These are phyloP conservation scores for Cryptococcus wingfieldii DNA, from an alignment of 1,284 basidiomycete genomes.

Conservation along the genomic window DNA sequence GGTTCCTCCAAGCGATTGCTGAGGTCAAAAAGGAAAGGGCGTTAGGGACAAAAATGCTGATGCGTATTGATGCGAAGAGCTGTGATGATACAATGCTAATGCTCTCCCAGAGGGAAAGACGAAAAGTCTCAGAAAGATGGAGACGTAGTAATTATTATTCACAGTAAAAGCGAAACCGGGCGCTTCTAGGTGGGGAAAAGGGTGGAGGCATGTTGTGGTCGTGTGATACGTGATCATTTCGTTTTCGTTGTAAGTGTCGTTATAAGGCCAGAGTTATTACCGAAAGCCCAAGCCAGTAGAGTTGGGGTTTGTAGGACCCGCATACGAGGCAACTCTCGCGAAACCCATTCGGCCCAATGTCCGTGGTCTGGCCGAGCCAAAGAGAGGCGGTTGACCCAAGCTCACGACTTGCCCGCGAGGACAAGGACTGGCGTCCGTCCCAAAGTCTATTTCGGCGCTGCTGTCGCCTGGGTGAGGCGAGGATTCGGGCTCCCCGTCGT, in stretches of 20 bases:
- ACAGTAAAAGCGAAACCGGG: neutral
- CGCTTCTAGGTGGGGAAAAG: neutral
- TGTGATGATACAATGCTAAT: conserved; percentile 6
- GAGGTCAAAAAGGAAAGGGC: neutral
- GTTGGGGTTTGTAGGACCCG: conserved; percentile 14
- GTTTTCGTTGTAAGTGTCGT: neutral
- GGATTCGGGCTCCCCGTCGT: conserved; percentile 33
- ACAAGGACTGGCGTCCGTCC: conserved; percentile 31
- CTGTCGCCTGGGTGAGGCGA: conserved; percentile 17
- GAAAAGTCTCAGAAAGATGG: neutral
- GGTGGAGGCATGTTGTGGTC: neutral
- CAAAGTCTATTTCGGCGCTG: conserved; percentile 11
- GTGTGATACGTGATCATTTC: neutral
- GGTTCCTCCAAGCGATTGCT: neutral
- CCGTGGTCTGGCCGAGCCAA: conserved; percentile 41
- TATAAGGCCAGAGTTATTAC: neutral
- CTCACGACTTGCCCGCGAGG: conserved; percentile 19
- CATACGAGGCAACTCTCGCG: conserved; percentile 29
- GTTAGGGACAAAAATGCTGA: conserved; percentile 2
- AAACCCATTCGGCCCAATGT: conserved; percentile 18
- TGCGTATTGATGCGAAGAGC: conserved; percentile 1
- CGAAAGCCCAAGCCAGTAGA: conserved; percentile 1
- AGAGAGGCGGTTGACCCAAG: conserved; percentile 34
- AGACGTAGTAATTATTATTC: neutral
- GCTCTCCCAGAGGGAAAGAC: neutral